Percentiles rank a stretch among this genome's conserved stretches.
phyloP scores from a whole-genome alignment of 1,284 basidiomycete species.

The Cryptococcus sp. region DNA sequence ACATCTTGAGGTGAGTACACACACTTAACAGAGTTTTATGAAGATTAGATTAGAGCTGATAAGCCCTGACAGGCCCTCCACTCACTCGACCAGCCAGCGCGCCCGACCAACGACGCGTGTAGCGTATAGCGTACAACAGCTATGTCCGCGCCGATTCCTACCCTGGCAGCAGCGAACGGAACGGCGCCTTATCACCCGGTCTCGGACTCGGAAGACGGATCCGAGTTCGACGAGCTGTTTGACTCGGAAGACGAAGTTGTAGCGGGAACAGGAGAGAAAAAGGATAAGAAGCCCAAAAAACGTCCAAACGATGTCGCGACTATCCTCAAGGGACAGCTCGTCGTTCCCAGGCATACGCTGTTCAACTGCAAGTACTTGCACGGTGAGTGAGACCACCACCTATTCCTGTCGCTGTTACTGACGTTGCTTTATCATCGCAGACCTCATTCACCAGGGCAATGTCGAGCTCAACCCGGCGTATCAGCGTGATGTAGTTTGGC shows the following conservation, averaged over 20 bases:
- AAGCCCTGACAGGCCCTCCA: not conserved
- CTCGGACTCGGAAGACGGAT: conserved; percentile 14
- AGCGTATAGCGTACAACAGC: not conserved
- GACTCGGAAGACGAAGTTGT: conserved; percentile 7
- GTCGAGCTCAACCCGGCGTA: conserved; percentile 44
- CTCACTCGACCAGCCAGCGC: not conserved
- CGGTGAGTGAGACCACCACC: conserved; percentile 23
- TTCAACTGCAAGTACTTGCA: conserved; percentile 30
- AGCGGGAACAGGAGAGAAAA: not conserved
- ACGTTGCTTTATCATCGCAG: conserved; percentile 17
- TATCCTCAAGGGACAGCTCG: conserved; percentile 27
- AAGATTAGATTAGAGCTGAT: not conserved
- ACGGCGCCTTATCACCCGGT: not conserved
- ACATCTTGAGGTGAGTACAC: not conserved
- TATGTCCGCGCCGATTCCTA: not conserved
- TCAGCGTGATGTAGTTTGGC: conserved; percentile 52
- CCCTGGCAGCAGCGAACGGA: too few species aligned
- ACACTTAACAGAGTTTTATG: not conserved
- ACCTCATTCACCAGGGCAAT: conserved; percentile 35
- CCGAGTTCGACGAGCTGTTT: conserved; percentile 28
- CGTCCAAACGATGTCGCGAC: conserved; percentile 9
- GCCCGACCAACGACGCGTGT: not conserved
- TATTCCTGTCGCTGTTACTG: not conserved
- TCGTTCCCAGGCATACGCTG: conserved; percentile 28
- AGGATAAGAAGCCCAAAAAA: conserved; percentile 5